phyloP scores from a whole-genome alignment of 176 grass and related monocot genomes.

The Chloris gayana region DNA sequence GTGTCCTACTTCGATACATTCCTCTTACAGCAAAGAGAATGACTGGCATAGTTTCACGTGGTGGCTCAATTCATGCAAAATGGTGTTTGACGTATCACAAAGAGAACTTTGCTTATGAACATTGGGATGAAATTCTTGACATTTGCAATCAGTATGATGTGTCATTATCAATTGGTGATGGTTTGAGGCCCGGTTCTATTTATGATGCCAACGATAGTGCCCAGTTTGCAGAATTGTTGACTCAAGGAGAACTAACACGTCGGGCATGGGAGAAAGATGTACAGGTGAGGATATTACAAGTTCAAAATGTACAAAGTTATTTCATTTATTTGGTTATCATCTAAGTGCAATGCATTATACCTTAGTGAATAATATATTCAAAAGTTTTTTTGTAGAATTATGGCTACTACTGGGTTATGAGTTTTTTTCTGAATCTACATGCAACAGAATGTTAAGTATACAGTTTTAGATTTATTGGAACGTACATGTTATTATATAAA shows the following conservation, averaged over 20 bases:
- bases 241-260: constrained; percentile 93
- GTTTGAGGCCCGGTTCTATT: constrained; percentile 91
- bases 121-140: constrained; percentile 98
- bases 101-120: constrained; percentile 99
- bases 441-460: not conserved
- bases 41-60: constrained; percentile 98
- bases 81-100: constrained; percentile 97
- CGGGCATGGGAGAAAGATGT: constrained; percentile 99
- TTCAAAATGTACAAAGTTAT: not conserved
- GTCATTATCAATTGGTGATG: constrained; percentile 92
- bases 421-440: not conserved
- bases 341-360: not conserved
- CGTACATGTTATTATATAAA: constrained; percentile 3
- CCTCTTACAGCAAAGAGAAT: constrained; percentile 97
- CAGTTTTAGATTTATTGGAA: not conserved
- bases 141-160: constrained; percentile 99
- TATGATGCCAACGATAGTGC: constrained; percentile 99
- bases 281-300: constrained; percentile 59
- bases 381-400: not conserved
- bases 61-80: constrained; percentile 98
- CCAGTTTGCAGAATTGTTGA: constrained; percentile 94
- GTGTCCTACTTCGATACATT: constrained; percentile 91
- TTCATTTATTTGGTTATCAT: constrained; percentile 2
- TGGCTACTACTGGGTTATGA: not conserved
- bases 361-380: not conserved